phyloP scores from a whole-genome alignment of 306 rosid species.

The Vigna mungo region DNA sequence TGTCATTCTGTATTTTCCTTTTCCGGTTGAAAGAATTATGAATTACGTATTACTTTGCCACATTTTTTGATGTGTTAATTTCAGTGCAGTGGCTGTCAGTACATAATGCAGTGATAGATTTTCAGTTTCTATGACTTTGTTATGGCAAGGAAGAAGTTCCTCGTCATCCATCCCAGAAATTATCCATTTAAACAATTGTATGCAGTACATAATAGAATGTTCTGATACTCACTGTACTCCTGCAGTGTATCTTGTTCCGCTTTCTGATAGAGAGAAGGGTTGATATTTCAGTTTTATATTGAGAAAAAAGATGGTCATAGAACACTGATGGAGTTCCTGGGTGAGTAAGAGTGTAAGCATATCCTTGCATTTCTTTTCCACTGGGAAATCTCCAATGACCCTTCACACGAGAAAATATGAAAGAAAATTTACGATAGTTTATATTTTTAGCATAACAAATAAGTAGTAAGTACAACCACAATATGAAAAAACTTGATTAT shows the following conservation, averaged over 20 bases:
- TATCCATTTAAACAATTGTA: neutral
- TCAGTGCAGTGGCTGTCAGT: neutral
- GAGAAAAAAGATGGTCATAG: slow-evolving; percentile 87
- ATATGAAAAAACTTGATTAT: neutral
- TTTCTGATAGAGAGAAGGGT: slow-evolving; percentile 69
- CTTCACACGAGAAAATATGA: slow-evolving; percentile 55
- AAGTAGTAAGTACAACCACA: neutral
- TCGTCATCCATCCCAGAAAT: slow-evolving; percentile 15
- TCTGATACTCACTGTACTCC: slow-evolving; percentile 78
- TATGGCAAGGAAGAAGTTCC: slow-evolving; percentile 7
- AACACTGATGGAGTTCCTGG: slow-evolving; percentile 97
- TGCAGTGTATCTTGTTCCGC: slow-evolving; percentile 71
- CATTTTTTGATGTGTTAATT: neutral
- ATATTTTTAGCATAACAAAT: slow-evolving; percentile 3
- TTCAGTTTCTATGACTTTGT: neutral
- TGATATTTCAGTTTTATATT: slow-evolving; percentile 63
- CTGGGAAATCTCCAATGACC: slow-evolving; percentile 99
- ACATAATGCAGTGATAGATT: slow-evolving; percentile 23
- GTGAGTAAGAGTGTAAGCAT: slow-evolving; percentile 96
- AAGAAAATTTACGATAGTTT: slow-evolving; percentile 13
- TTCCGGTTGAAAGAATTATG: neutral
- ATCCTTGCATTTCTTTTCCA: slow-evolving; percentile 96
- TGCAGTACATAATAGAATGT: neutral
- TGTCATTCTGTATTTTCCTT: slow-evolving; percentile 8
- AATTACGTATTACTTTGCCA: slow-evolving; percentile 1